Evolutionary conservation across 257 asterid genomes (phyloP).

Genomic region (Ajuga chamaepitys): DNA sequence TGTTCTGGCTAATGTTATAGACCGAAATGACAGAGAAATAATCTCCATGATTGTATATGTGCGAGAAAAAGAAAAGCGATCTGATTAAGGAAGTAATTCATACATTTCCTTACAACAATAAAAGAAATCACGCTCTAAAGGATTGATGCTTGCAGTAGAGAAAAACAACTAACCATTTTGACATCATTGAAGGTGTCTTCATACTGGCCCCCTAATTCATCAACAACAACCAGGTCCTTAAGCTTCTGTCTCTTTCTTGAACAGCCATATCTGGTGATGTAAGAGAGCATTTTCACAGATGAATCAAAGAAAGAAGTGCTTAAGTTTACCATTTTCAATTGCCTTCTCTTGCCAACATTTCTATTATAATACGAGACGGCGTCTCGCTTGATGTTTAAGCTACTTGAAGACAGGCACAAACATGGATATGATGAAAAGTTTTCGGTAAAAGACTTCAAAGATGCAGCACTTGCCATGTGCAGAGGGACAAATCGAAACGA

Average conservation of each 20-base stretch:
- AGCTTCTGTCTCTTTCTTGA: conserved; percentile 31
- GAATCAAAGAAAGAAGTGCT: conserved; percentile 35
- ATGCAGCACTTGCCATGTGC: conserved; percentile 34
- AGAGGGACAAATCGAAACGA: not conserved
- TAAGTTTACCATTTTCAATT: conserved; percentile 18
- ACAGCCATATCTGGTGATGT: not conserved
- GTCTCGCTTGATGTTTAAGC: conserved; percentile 10
- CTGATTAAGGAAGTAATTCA: too few species aligned
- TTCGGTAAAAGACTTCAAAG: conserved; percentile 25
- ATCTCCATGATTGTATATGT: too few species aligned
- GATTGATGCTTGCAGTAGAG: not conserved
- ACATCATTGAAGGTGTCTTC: conserved; percentile 61
- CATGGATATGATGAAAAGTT: conserved; percentile 25
- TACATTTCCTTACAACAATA: too few species aligned
- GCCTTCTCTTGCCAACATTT: conserved; percentile 19
- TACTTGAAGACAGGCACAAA: conserved; percentile 31
- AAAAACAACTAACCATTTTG: conserved; percentile 28
- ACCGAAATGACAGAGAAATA: too few species aligned
- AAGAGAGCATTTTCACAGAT: conserved; percentile 9
- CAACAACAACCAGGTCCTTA: conserved; percentile 26
- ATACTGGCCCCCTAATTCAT: conserved; percentile 52
- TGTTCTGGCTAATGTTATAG: too few species aligned
- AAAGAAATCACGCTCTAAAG: too few species aligned
- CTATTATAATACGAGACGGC: conserved; percentile 10
- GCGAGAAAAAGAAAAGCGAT: not conserved